These are phyloP conservation scores for Cyberlindnera americana DNA, from an alignment of 805 yeast genomes.

Conservation along the genomic window DNA sequence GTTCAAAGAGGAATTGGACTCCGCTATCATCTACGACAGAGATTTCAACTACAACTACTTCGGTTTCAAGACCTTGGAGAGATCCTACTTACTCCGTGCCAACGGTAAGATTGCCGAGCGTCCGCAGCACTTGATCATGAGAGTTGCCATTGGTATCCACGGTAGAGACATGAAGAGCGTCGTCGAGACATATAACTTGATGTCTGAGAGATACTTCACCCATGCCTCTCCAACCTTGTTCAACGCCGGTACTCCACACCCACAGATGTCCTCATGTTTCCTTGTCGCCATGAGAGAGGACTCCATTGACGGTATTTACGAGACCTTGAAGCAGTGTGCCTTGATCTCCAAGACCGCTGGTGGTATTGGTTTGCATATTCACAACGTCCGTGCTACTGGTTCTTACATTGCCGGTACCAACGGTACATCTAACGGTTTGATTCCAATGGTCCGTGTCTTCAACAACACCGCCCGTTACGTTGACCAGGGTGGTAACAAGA, in stretches of 20 bases:
- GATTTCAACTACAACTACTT: slow-evolving; percentile 79
- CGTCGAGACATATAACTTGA: slow-evolving; percentile 78
- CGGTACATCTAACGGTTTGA: slow-evolving; percentile 88
- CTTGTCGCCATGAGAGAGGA: slow-evolving; percentile 88
- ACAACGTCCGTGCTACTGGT: slow-evolving; percentile 86
- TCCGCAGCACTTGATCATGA: slow-evolving; percentile 86
- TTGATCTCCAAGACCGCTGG: slow-evolving; percentile 93
- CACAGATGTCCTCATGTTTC: slow-evolving; percentile 90
- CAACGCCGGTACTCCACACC: slow-evolving; percentile 86
- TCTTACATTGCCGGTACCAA: slow-evolving; percentile 88
- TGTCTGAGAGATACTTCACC: slow-evolving; percentile 84
- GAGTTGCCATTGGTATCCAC: slow-evolving; percentile 92
- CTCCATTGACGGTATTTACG: slow-evolving; percentile 92
- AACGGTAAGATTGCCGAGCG: slow-evolving; percentile 73
- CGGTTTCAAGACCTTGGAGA: slow-evolving; percentile 86
- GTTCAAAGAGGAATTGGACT: slow-evolving; percentile 63
- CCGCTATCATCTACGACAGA: slow-evolving; percentile 70
- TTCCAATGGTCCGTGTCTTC: slow-evolving; percentile 94
- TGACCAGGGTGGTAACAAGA: slow-evolving; percentile 96
- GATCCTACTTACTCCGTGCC: slow-evolving; percentile 72
- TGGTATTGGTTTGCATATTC: slow-evolving; percentile 88
- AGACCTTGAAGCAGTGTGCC: slow-evolving; percentile 84
- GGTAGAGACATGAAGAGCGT: slow-evolving; percentile 61
- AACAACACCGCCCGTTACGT: slow-evolving; percentile 96
- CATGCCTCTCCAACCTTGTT: slow-evolving; percentile 97